phyloP scores from a whole-genome alignment of 2,329 filamentous ascomycete genomes.

The Fusarium marasasianum region DNA sequence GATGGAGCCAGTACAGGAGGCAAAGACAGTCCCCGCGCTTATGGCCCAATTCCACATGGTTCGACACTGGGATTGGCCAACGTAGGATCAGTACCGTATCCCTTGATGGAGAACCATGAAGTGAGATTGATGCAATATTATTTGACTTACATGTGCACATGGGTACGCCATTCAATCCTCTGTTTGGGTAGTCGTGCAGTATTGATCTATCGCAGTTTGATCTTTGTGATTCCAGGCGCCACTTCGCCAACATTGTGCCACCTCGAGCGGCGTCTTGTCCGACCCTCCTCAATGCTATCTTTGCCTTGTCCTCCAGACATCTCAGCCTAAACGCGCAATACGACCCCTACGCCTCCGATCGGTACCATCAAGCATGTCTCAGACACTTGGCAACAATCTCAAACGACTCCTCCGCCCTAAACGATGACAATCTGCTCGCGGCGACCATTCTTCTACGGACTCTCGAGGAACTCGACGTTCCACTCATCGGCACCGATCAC shows the following conservation, averaged over 20 bases:
- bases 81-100: conserved; percentile 24
- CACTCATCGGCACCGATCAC: conserved; percentile 52
- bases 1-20: not conserved
- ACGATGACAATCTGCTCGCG: conserved; percentile 63
- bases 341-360: conserved; percentile 59
- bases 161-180: conserved; percentile 23
- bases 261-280: conserved; percentile 60
- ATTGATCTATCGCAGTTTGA: conserved; percentile 49
- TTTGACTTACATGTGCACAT: conserved; percentile 43
- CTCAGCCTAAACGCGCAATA: conserved; percentile 55
- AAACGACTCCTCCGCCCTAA: conserved; percentile 49
- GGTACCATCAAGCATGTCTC: conserved; percentile 64
- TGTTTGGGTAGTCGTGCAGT: not conserved
- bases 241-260: conserved; percentile 65
- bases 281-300: conserved; percentile 65
- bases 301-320: conserved; percentile 65
- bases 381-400: conserved; percentile 59
- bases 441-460: conserved; percentile 66
- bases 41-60: not conserved
- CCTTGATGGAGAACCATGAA: conserved; percentile 34
- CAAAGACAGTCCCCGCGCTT: not conserved
- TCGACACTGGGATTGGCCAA: conserved; percentile 15
- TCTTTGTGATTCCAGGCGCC: conserved; percentile 52
- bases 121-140: conserved; percentile 43
- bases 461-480: conserved; percentile 63